Evolutionary conservation across 2,329 filamentous ascomycete genomes (phyloP).

Genomic region (Colletotrichum cordylinicola): DNA sequence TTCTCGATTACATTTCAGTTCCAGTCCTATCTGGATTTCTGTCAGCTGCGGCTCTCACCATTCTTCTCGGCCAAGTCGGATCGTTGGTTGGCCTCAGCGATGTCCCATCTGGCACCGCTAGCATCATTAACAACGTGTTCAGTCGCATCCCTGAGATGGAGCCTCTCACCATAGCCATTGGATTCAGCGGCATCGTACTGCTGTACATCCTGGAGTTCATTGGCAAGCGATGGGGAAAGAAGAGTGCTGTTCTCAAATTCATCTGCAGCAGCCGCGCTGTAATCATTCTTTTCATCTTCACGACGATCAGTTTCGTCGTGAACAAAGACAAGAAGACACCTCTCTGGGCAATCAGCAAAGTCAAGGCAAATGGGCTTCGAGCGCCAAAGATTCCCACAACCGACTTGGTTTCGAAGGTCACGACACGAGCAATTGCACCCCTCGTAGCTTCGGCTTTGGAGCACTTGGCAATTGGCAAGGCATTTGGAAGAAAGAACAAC

Average conservation of each 20-base stretch:
- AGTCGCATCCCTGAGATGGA: slow-evolving; percentile 61
- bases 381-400: slow-evolving; percentile 53
- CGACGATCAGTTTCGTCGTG: slow-evolving; percentile 66
- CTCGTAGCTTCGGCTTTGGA: slow-evolving; percentile 68
- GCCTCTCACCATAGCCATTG: slow-evolving; percentile 63
- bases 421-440: slow-evolving; percentile 61
- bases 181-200: slow-evolving; percentile 61
- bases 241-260: slow-evolving; percentile 63
- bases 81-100: slow-evolving; percentile 61
- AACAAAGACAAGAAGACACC: slow-evolving; percentile 58
- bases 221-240: slow-evolving; percentile 64
- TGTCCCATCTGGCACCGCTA: slow-evolving; percentile 57
- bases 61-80: slow-evolving; percentile 68
- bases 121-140: slow-evolving; percentile 65
- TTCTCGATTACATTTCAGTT: slow-evolving; percentile 70
- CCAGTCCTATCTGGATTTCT: slow-evolving; percentile 71
- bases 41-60: slow-evolving; percentile 69
- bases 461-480: slow-evolving; percentile 69
- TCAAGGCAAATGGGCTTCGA: slow-evolving; percentile 60
- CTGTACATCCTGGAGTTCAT: slow-evolving; percentile 62
- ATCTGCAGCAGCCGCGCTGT: slow-evolving; percentile 66
- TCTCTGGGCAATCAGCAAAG: slow-evolving; percentile 64
- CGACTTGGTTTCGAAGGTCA: slow-evolving; percentile 57
- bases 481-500: slow-evolving; percentile 65
- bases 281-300: slow-evolving; percentile 65